Conservation (phyloP, 805 yeast genomes). For the Ogataea trehalophila region DNA sequence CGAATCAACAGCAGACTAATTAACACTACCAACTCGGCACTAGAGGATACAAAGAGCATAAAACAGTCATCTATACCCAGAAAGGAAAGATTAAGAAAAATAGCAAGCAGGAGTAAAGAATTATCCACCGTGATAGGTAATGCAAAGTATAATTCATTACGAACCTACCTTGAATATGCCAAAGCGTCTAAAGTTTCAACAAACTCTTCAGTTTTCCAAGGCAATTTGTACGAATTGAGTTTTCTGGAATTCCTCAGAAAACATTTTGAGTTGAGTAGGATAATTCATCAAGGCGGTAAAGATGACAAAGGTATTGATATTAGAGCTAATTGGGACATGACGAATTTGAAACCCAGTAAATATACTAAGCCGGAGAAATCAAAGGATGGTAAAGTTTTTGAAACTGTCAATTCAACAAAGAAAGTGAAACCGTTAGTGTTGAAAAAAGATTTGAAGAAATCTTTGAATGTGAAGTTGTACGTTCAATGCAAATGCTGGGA, state of each 20-base stretch:
- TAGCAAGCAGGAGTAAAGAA: neutral
- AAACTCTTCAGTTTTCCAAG: conserved; percentile 45
- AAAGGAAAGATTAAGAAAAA: neutral
- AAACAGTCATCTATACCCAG: neutral
- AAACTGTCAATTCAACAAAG: conserved; percentile 22
- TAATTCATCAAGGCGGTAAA: conserved; percentile 49
- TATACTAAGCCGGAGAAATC: neutral
- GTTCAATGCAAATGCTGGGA: conserved; percentile 54
- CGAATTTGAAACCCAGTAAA: conserved; percentile 13
- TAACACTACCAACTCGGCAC: conserved; percentile 2
- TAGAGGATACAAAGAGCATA: neutral
- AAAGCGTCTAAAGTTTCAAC: conserved; percentile 35
- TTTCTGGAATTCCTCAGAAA: conserved; percentile 36
- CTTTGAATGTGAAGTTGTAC: conserved; percentile 35
- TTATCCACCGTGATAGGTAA: conserved; percentile 10
- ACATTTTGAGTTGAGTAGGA: conserved; percentile 32
- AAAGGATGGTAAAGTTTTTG: conserved; percentile 7
- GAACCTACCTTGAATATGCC: conserved; percentile 31
- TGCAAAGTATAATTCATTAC: conserved; percentile 27
- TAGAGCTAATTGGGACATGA: conserved; percentile 45
- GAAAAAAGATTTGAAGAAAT: conserved; percentile 12
- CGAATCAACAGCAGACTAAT: conserved; percentile 4
- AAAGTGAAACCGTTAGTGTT: conserved; percentile 22
- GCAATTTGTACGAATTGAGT: conserved; percentile 51
- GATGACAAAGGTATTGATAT: conserved; percentile 56